Evolutionary conservation across 768 basidiomycete genomes (phyloP), one percentile per base, ranked within the genome.

Genomic region (Cubamyces sp.): DNA sequence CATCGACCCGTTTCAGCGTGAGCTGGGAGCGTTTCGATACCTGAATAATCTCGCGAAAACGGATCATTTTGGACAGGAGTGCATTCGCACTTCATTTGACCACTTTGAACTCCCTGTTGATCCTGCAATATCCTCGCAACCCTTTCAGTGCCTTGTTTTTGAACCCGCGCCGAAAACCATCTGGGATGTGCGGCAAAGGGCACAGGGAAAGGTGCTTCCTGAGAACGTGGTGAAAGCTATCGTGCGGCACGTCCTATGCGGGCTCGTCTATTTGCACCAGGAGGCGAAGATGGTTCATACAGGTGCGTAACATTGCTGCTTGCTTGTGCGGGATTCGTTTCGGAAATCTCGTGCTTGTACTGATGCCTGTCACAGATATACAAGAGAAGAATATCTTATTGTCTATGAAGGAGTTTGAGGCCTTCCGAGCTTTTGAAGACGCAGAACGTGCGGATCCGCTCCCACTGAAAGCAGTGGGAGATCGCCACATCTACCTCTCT

Each of bases 351-450:
- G 34, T 34, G 9, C 34, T 34, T 9, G 34, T 34, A 34, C 34
- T 34, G 34, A 34, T 25, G 56, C 18, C 23, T 42, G 57, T 6
- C 26, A 12, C 57, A 64, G 62, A 64, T 34, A 45, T 64, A 15
- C 57, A 53, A 49, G 62, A 64, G 57, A 48, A 54, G 34, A 64
- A 64, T 23, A 60, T 64, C 9, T 42, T 64, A 18, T 23, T 64
- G 23, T 21, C 37, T 30, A 11, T 60, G 15, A 45, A 41, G 23
- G 51, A 60, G 11, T 25, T 34, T 30, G 14, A 48, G 19, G 57
- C 34, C 15, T 28, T 34, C 8, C 19, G 60, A 26, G 45, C 62
- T 18, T 64, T 54, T n/a, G 62, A 59, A 34, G 21, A 47, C 9
- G 18, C n/a, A 41, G 48, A 63, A 40, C 23, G 21, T 40, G 30